These are phyloP conservation scores for Dryas drummondii DNA, from an alignment of 306 rosid species.

Conservation along the genomic window DNA sequence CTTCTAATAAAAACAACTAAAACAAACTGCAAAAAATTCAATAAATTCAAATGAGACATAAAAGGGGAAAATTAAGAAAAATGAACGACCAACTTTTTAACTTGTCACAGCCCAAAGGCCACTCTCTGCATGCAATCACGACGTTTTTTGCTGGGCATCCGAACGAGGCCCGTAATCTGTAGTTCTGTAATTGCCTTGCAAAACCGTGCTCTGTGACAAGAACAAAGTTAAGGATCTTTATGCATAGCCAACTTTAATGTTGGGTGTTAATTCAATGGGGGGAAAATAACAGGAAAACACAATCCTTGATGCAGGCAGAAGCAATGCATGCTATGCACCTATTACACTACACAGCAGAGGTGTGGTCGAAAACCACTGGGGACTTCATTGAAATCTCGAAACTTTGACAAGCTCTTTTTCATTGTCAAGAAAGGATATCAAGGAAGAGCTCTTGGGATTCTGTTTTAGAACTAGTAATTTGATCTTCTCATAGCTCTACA, in stretches of 20 bases:
- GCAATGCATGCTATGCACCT: background rate
- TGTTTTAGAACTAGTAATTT: background rate
- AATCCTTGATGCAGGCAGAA: background rate
- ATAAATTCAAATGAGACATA: background rate
- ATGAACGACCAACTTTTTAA: background rate
- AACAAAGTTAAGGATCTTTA: conserved; percentile 50
- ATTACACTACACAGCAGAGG: background rate
- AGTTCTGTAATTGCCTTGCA: conserved; percentile 83
- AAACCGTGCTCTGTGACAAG: conserved; percentile 72
- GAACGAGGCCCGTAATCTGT: conserved; percentile 78
- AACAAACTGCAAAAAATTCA: too few relatives aligned
- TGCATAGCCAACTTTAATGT: background rate
- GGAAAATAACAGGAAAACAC: background rate
- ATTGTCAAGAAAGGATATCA: background rate
- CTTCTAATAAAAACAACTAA: too few relatives aligned
- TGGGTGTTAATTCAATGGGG: background rate
- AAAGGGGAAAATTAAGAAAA: background rate
- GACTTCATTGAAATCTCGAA: background rate
- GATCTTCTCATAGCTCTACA: background rate
- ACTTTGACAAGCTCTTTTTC: background rate
- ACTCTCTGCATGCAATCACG: conserved; percentile 81
- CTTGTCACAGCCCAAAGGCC: conserved; percentile 72
- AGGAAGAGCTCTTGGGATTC: background rate
- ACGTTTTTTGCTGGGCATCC: conserved; percentile 92
- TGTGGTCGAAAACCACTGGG: background rate